Conservation (phyloP, 2,329 filamentous ascomycete genomes). For the Trichoderma citrinoviride region DNA sequence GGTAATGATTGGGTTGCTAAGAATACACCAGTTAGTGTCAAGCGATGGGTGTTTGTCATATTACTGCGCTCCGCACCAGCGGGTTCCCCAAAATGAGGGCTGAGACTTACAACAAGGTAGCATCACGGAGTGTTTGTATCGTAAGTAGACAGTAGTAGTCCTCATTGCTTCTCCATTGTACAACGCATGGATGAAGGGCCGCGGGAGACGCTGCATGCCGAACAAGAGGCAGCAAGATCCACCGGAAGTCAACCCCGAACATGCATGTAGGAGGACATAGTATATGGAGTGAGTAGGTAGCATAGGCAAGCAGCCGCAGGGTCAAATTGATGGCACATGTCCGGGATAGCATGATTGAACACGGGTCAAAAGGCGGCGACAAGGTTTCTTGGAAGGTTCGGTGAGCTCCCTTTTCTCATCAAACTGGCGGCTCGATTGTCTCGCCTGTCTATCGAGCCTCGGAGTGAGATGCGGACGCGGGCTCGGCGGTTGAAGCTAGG, state of each 20-base stretch:
- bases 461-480: neutral
- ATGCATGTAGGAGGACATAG: neutral
- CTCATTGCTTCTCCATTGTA: too few species aligned
- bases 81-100: neutral
- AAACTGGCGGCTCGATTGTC: conserved; percentile 2
- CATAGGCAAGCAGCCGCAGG: neutral
- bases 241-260: neutral
- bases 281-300: neutral
- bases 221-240: neutral
- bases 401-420: conserved; percentile 12
- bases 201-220: conserved; percentile 1
- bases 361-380: neutral
- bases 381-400: conserved; percentile 3
- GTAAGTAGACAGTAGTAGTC: neutral
- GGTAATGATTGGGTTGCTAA: neutral
- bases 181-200: neutral
- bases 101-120: neutral
- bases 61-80: neutral
- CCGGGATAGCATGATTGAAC: neutral
- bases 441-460: conserved; percentile 6
- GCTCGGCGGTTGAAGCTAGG: neutral
- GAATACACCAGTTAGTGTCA: conserved; percentile 1
- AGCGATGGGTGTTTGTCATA: neutral
- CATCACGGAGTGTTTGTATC: neutral
- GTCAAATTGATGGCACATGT: neutral